phyloP scores from a whole-genome alignment of 2,329 filamentous ascomycete species.

The Ascochyta fabae region DNA sequence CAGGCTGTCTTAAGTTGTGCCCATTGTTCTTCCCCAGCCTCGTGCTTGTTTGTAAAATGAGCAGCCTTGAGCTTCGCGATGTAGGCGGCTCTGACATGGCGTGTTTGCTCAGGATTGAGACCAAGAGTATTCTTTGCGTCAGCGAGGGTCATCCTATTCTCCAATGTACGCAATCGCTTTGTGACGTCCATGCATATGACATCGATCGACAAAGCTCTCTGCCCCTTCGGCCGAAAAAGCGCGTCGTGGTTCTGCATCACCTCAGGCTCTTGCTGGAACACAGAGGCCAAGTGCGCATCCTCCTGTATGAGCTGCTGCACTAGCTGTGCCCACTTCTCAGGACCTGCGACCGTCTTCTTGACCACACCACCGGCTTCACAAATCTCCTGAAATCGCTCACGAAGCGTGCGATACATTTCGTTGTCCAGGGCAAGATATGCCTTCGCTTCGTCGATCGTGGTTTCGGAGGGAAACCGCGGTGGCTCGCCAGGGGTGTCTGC shows the following conservation, averaged over 20 bases:
- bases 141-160: slow-evolving; percentile 71
- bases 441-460: slow-evolving; percentile 80
- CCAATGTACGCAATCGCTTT: slow-evolving; percentile 73
- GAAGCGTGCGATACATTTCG: slow-evolving; percentile 67
- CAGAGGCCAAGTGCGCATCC: slow-evolving; percentile 66
- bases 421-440: slow-evolving; percentile 70
- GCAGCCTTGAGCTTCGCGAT: slow-evolving; percentile 69
- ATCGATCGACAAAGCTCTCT: slow-evolving; percentile 74
- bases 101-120: slow-evolving; percentile 71
- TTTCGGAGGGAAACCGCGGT: slow-evolving; percentile 81
- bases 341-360: slow-evolving; percentile 78
- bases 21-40: slow-evolving; percentile 75
- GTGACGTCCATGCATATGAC: slow-evolving; percentile 83
- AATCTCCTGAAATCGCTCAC: slow-evolving; percentile 72
- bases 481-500: slow-evolving; percentile 71
- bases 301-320: slow-evolving; percentile 72
- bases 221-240: slow-evolving; percentile 52
- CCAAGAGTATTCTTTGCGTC: slow-evolving; percentile 76
- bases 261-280: slow-evolving; percentile 65
- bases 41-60: slow-evolving; percentile 75
- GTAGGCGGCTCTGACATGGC: slow-evolving; percentile 70
- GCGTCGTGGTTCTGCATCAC: slow-evolving; percentile 53
- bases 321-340: slow-evolving; percentile 74
- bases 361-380: slow-evolving; percentile 71
- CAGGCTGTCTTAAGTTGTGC: slow-evolving; percentile 71